Conservation (phyloP, 164 flowering plant genomes). For the Saururus chinensis region DNA sequence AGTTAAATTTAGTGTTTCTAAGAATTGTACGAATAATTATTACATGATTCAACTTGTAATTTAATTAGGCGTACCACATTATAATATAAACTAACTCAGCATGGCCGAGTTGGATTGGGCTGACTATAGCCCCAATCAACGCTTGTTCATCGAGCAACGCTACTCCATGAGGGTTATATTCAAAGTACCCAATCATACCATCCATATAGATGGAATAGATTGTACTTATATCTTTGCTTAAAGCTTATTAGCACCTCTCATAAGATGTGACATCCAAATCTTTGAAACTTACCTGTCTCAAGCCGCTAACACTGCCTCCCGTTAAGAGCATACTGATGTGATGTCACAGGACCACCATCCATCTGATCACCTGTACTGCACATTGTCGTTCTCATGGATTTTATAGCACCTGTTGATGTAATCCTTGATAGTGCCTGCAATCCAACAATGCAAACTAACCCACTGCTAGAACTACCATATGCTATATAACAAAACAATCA, state of each 20-base stretch:
- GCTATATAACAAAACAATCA: not conserved
- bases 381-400: slow-evolving; percentile 57
- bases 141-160: too few relatives aligned
- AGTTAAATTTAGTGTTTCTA: too few relatives aligned
- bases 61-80: too few relatives aligned
- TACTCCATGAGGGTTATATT: too few relatives aligned
- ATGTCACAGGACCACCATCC: slow-evolving; percentile 39
- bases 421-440: slow-evolving; percentile 71
- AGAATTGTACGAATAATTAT: too few relatives aligned
- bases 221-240: not conserved
- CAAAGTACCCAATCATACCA: not conserved
- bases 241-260: not conserved
- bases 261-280: not conserved
- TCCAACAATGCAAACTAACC: not conserved
- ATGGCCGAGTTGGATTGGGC: too few relatives aligned
- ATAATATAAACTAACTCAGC: too few relatives aligned
- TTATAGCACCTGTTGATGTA: slow-evolving; percentile 92
- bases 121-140: too few relatives aligned
- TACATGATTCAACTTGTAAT: too few relatives aligned
- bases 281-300: slow-evolving; percentile 47
- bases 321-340: slow-evolving; percentile 59
- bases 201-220: not conserved
- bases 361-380: slow-evolving; percentile 31
- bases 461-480: not conserved
- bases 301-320: slow-evolving; percentile 52